Evolutionary conservation across 169 alveolate species (phyloP).

Genomic region (Plasmodium reichenowi): DNA sequence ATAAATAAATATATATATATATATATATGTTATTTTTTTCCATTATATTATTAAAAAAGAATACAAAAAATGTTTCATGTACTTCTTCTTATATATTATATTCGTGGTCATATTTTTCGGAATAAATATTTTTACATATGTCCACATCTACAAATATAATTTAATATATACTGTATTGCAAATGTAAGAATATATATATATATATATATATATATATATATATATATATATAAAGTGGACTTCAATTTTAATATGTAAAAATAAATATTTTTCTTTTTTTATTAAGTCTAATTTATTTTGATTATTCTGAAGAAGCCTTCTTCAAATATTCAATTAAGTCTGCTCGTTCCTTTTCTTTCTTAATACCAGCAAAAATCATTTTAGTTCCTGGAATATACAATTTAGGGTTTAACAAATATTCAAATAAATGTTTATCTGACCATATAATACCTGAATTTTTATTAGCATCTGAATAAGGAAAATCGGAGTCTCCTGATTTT

Average conservation of each 20-base stretch:
- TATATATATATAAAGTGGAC: too few species aligned
- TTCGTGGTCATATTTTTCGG: too few species aligned
- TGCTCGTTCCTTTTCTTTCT: slow-evolving; percentile 95
- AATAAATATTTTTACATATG: too few species aligned
- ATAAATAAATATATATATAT: too few species aligned
- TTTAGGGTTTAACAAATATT: slow-evolving; percentile 93
- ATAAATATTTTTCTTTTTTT: neutral
- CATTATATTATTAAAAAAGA: too few species aligned
- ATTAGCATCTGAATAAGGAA: slow-evolving; percentile 93
- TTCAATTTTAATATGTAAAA: neutral
- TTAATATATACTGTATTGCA: neutral
- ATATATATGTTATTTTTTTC: too few species aligned
- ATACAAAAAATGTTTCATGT: too few species aligned
- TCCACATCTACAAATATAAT: too few species aligned
- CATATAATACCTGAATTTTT: slow-evolving; percentile 91
- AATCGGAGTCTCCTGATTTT: slow-evolving; percentile 89
- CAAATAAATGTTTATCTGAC: slow-evolving; percentile 93
- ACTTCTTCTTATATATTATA: too few species aligned
- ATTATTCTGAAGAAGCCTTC: slow-evolving; percentile 83
- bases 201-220: slow-evolving; percentile 2
- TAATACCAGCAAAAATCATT: slow-evolving; percentile 97
- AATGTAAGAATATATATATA: neutral
- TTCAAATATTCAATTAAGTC: slow-evolving; percentile 94
- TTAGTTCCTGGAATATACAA: slow-evolving; percentile 96
- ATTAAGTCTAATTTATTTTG: neutral